Evolutionary conservation across 345 rosid species (phyloP).

Genomic region (Jatropha curcas): DNA sequence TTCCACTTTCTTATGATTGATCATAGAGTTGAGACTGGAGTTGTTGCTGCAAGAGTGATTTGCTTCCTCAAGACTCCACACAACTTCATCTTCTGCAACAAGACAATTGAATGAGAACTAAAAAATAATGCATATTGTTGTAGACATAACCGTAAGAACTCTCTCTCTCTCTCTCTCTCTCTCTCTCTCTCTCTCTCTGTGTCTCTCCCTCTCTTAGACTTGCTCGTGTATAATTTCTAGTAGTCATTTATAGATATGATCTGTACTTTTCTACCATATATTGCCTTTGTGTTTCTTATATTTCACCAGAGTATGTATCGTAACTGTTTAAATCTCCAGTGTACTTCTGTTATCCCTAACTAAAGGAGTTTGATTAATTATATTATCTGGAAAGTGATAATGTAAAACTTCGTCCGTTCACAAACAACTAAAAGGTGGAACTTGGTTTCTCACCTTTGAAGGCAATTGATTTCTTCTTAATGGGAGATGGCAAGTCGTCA

Average conservation of each 20-base stretch:
- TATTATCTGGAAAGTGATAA: slow-evolving; percentile 7
- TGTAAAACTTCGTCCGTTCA: background rate
- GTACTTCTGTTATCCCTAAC: background rate
- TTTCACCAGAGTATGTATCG: background rate
- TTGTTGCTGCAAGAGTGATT: slow-evolving; percentile 28
- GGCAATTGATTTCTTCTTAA: slow-evolving; percentile 61
- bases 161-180: background rate
- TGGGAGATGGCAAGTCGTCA: slow-evolving; percentile 85
- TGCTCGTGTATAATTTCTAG: background rate
- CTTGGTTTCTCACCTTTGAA: slow-evolving; percentile 56
- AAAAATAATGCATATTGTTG: background rate
- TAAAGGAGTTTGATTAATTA: background rate
- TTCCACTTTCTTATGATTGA: slow-evolving; percentile 28
- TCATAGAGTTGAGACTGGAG: slow-evolving; percentile 41
- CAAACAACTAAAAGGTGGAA: background rate
- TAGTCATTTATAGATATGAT: slow-evolving; percentile 1
- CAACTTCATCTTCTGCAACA: slow-evolving; percentile 51
- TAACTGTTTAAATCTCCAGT: background rate
- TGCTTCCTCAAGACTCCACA: slow-evolving; percentile 37
- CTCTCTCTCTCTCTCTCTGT: too few relatives aligned
- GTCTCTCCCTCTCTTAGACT: background rate
- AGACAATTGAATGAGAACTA: slow-evolving; percentile 16
- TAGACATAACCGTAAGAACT: background rate
- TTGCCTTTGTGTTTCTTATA: background rate
- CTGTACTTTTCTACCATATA: background rate